These are phyloP conservation scores for Rhizopogon vinicolor DNA, from an alignment of 768 basidiomycete species.

Conservation along the genomic window DNA sequence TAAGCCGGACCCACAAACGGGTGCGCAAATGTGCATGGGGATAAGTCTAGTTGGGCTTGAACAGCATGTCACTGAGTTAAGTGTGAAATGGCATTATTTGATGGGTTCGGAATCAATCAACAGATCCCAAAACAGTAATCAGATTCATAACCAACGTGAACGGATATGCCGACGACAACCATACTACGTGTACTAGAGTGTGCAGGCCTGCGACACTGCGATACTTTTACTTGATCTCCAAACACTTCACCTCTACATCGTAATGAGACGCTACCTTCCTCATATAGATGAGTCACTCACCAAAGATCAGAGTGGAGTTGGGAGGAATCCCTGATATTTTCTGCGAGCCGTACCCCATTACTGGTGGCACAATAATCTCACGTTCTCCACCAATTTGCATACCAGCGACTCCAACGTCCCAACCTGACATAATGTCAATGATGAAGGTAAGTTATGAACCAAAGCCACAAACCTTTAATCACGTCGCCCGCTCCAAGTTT, in stretches of 20 bases:
- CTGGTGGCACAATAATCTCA: slow-evolving; percentile 66
- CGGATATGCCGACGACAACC: neutral
- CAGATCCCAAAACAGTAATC: neutral
- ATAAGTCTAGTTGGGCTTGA: no score
- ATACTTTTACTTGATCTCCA: slow-evolving; percentile 54
- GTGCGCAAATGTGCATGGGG: no score
- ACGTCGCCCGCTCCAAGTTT: slow-evolving; percentile 84
- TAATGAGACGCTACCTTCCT: neutral
- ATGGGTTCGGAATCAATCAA: neutral
- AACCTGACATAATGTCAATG: slow-evolving; percentile 40
- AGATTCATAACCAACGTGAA: neutral
- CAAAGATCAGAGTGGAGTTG: slow-evolving; percentile 80
- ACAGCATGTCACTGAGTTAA: no score
- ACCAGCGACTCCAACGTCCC: slow-evolving; percentile 89
- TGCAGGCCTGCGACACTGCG: neutral
- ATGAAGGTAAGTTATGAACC: slow-evolving; percentile 2
- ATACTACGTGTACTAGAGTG: neutral
- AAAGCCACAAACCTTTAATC: slow-evolving; percentile 63
- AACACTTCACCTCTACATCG: slow-evolving; percentile 62
- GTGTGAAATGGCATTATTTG: no score
- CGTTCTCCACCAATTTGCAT: slow-evolving; percentile 93
- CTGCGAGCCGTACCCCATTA: slow-evolving; percentile 66
- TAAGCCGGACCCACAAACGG: no score
- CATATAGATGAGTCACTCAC: slow-evolving; percentile 35
- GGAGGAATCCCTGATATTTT: slow-evolving; percentile 62